Conservation (phyloP, 257 asterid species). For the Buddleja alternifolia region DNA sequence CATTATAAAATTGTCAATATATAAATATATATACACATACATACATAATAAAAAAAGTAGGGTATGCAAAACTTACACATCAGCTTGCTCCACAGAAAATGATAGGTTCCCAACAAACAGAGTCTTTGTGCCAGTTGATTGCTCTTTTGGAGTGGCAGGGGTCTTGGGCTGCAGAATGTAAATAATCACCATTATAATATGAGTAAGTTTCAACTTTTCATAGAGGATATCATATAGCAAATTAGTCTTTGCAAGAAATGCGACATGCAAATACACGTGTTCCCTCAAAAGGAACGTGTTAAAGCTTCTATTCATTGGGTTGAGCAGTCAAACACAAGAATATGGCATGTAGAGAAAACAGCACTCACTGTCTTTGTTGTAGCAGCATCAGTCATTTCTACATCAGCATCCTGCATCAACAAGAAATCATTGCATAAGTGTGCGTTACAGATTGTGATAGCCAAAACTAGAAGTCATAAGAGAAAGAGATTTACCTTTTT, state of each 20-base stretch:
- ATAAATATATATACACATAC: neutral
- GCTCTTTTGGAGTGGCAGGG: slow-evolving; percentile 47
- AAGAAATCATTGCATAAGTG: neutral
- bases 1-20: neutral
- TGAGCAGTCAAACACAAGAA: neutral
- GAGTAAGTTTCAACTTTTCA: neutral
- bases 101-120: slow-evolving; percentile 81
- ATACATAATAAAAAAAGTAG: neutral
- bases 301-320: too few relatives aligned
- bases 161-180: slow-evolving; percentile 53
- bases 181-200: neutral
- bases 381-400: slow-evolving; percentile 49
- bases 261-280: neutral
- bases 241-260: neutral
- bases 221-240: neutral
- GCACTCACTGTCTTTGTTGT: slow-evolving; percentile 42
- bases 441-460: neutral
- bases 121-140: slow-evolving; percentile 57
- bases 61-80: slow-evolving; percentile 55
- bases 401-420: slow-evolving; percentile 54
- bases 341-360: neutral
- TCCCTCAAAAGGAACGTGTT: neutral
- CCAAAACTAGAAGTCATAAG: neutral
- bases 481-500: slow-evolving; percentile 19
- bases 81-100: slow-evolving; percentile 52